These are phyloP conservation scores for Lodderomyces theae DNA, from an alignment of 1,139 yeast genomes.

Conservation along the genomic window DNA sequence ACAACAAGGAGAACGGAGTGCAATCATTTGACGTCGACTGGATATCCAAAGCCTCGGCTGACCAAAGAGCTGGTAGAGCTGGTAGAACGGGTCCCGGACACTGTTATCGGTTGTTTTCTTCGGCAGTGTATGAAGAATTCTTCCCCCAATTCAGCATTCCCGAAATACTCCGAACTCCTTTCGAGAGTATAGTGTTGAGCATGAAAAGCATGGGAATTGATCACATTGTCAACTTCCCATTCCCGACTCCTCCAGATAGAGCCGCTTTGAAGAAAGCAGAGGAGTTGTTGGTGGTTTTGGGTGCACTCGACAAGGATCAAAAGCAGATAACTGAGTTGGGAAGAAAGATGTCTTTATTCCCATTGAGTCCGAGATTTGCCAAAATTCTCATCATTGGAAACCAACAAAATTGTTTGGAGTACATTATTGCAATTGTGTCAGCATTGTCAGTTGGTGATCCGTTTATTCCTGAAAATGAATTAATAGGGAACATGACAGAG, in stretches of 20 bases:
- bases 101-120: conserved; percentile 86
- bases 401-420: conserved; percentile 82
- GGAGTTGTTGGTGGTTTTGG: conserved; percentile 63
- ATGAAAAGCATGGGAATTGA: conserved; percentile 98
- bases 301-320: conserved; percentile 63
- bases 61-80: conserved; percentile 96
- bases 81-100: conserved; percentile 99
- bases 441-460: conserved; percentile 95
- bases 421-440: conserved; percentile 85
- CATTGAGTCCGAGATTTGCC: conserved; percentile 90
- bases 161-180: conserved; percentile 92
- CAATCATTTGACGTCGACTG: conserved; percentile 91
- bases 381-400: conserved; percentile 87
- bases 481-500: conserved; percentile 32
- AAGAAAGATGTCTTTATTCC: conserved; percentile 82
- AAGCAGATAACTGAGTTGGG: conserved; percentile 72
- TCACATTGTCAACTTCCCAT: conserved; percentile 86
- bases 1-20: conserved; percentile 80
- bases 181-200: conserved; percentile 86
- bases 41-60: conserved; percentile 95
- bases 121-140: conserved; percentile 91
- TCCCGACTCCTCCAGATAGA: conserved; percentile 90
- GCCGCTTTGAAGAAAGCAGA: conserved; percentile 62
- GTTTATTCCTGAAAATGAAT: conserved; percentile 68
- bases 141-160: conserved; percentile 82